These are phyloP conservation scores for Amanita thiersii DNA, from an alignment of 768 basidiomycete species.

Conservation along the genomic window DNA sequence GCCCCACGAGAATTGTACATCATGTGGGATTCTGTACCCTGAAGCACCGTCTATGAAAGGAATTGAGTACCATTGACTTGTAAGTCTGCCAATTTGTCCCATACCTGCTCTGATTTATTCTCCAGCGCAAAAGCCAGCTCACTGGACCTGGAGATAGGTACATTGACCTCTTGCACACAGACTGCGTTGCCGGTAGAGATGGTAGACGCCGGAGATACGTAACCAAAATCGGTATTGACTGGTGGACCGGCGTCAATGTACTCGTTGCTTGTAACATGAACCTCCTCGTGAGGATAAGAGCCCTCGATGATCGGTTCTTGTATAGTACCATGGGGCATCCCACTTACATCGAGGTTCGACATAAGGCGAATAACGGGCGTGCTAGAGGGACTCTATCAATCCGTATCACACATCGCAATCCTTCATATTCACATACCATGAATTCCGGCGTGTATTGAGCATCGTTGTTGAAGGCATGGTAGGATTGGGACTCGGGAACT, in stretches of 20 bases:
- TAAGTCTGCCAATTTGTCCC: too few species aligned
- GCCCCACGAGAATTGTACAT: background rate
- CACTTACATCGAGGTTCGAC: constrained; percentile 33
- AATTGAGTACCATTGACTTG: too few species aligned
- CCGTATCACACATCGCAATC: constrained; percentile 8
- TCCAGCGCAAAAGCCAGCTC: constrained; percentile 21
- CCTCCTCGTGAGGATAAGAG: constrained; percentile 18
- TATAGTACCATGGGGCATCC: constrained; percentile 13
- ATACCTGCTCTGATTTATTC: constrained; percentile 19
- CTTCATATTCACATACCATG: constrained; percentile 27
- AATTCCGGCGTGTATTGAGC: constrained; percentile 24
- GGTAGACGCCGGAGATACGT: constrained; percentile 14
- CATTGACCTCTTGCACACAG: constrained; percentile 14
- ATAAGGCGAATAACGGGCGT: constrained; percentile 31
- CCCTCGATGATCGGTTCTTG: constrained; percentile 6
- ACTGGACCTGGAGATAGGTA: constrained; percentile 19
- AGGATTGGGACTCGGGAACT: constrained; percentile 25
- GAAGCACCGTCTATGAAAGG: background rate
- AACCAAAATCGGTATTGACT: constrained; percentile 1
- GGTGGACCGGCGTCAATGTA: constrained; percentile 5
- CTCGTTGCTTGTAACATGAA: constrained; percentile 7
- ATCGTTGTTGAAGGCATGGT: constrained; percentile 10
- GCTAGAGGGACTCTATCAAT: constrained; percentile 17
- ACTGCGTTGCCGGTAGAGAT: constrained; percentile 15
- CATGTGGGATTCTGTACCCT: constrained; percentile 5